Conservation (phyloP, 257 asterid genomes). For the Mitragyna speciosa region DNA sequence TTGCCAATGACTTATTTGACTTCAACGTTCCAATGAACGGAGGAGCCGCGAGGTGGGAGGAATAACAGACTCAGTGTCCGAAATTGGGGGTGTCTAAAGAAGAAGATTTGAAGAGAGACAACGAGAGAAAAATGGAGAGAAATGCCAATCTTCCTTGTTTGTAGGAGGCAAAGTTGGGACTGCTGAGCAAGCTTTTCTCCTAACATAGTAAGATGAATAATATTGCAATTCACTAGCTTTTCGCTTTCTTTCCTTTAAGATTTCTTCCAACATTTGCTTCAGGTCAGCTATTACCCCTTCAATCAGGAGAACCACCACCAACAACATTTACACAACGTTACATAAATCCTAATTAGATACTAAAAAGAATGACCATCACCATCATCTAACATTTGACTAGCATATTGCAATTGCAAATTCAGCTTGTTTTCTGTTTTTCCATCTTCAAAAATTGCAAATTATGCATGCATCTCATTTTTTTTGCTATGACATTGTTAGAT, state of each 20-base stretch:
- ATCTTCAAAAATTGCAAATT: background rate
- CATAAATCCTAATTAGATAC: background rate
- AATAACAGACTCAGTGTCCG: background rate
- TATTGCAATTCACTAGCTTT: slow-evolving; percentile 9
- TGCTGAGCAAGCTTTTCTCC: slow-evolving; percentile 19
- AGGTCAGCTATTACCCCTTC: slow-evolving; percentile 23
- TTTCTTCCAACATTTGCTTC: slow-evolving; percentile 15
- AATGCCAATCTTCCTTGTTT: slow-evolving; percentile 20
- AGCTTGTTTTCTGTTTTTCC: background rate
- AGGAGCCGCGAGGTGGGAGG: slow-evolving; percentile 10
- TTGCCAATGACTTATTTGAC: no score
- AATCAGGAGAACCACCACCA: background rate
- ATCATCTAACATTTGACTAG: background rate
- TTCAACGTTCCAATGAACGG: background rate
- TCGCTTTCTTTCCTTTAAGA: slow-evolving; percentile 25
- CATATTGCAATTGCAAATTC: background rate
- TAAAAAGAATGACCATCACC: background rate
- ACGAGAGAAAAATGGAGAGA: slow-evolving; percentile 16
- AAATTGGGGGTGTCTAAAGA: slow-evolving; percentile 24
- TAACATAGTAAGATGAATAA: slow-evolving; percentile 21
- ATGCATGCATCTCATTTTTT: background rate
- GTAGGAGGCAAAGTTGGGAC: slow-evolving; percentile 35
- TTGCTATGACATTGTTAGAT: background rate
- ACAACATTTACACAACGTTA: background rate
- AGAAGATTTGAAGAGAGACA: slow-evolving; percentile 21